Evolutionary conservation across 192 early-diverging fungal species (phyloP), one percentile per base, ranked within the genome.

Genomic region (Coemansia sp.): DNA sequence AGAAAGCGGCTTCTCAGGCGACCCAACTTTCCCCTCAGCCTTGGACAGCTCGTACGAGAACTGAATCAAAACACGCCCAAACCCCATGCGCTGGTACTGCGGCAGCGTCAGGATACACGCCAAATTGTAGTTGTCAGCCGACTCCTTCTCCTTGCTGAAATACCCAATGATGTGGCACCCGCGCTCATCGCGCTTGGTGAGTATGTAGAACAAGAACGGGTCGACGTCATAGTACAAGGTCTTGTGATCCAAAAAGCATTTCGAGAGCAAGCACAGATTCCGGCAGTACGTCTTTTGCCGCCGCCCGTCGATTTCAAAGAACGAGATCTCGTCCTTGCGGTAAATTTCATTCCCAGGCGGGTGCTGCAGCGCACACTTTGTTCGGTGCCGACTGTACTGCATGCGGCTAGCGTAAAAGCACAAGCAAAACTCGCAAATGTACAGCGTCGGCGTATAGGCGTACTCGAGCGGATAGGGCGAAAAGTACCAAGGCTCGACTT

Each of bases 291-390:
- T 83, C 55, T 92, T 91, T 69, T 98, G 94, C 65, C 94, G 92
- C 53, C 93, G 73, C 0, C 97, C 97, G 77, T 99, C 97, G 64
- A 99, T 95, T 73, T 99, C 97, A 66, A 95, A 99, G 69, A 99
- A 98, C 13, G 93, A 94, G 14, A 99, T 77, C 9, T 91, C 88
- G 59, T 93, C 90, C 53, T 92, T 84, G 33, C 95, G 87, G 83
- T 99, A 99, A 24, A 99, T 99, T 73, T 99, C 97, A 81, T 99
- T 99, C 3, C 97, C 97, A 13, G 97, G 97, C 34, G 97, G 97
- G 79, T 97, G 94, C 63, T 88, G 86, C n/a, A 97, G 72, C 20
- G 87, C 87, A 70, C 97, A 99, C 67, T 95, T 94, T 53, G 55
- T 34, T 9, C 94, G 84, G 79, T 99, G 97, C 11, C 95, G 85